A percentile compares a stretch with the other conserved stretches of the same genome.
Evolutionary conservation across 192 early-diverging fungal genomes (phyloP).

Genomic region (Rhizophagus sp.): DNA sequence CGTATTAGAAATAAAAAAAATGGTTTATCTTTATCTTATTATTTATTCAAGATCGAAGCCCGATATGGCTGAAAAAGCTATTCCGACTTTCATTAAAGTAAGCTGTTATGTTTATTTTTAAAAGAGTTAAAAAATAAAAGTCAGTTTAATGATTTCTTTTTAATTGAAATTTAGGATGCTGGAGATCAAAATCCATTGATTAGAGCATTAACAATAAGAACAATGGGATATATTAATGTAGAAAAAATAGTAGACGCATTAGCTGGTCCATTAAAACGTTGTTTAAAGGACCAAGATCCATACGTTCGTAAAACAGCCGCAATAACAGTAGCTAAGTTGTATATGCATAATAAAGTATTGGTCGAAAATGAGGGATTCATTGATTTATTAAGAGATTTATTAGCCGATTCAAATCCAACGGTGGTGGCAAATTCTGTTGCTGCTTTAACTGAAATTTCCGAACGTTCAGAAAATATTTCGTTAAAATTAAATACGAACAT

Average conservation of each 20-base stretch:
- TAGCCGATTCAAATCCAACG: constrained; percentile 89
- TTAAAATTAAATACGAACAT: constrained; percentile 82
- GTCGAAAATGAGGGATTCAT: constrained; percentile 88
- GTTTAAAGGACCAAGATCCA: constrained; percentile 85
- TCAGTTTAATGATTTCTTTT: constrained; percentile 19
- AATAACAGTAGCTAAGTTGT: constrained; percentile 91
- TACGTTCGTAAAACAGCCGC: constrained; percentile 98
- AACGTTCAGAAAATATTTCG: constrained; percentile 82
- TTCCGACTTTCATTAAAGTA: constrained; percentile 86
- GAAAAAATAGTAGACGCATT: constrained; percentile 87
- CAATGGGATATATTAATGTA: constrained; percentile 95
- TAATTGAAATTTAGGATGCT: constrained; percentile 64
- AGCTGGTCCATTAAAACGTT: constrained; percentile 81
- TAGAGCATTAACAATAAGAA: constrained; percentile 92
- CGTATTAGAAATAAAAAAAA: constrained; percentile 82
- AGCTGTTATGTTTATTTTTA: background rate
- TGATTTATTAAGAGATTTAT: constrained; percentile 83
- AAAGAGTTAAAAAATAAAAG: background rate
- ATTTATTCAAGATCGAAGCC: constrained; percentile 93
- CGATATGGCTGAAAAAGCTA: constrained; percentile 90
- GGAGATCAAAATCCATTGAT: constrained; percentile 93
- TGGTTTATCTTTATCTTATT: constrained; percentile 96
- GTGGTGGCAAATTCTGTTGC: constrained; percentile 96
- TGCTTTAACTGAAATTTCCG: constrained; percentile 91
- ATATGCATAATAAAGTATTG: constrained; percentile 81